Percentiles rank a stretch among this genome's conserved stretches.
Evolutionary conservation across 2,329 filamentous ascomycete genomes (phyloP).

Genomic region (Fusarium sp.): DNA sequence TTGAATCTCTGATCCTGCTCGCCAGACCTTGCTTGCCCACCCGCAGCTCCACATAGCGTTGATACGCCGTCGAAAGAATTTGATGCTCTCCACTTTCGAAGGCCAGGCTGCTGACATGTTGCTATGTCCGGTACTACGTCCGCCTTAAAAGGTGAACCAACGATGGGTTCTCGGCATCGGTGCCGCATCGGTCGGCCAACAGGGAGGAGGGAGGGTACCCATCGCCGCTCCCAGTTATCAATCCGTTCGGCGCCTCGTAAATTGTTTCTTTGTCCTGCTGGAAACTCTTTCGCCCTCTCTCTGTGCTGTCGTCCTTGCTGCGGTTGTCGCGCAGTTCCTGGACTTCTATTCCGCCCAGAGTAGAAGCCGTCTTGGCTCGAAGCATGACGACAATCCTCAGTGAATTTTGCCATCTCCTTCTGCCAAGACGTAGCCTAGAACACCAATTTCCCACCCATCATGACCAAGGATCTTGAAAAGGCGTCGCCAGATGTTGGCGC

Average conservation of each 20-base stretch:
- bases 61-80: slow-evolving; percentile 14
- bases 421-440: background rate
- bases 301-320: background rate
- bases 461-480: slow-evolving; percentile 36
- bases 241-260: slow-evolving; percentile 16
- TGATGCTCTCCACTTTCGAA: slow-evolving; percentile 29
- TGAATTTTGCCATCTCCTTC: slow-evolving; percentile 15
- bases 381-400: slow-evolving; percentile 16
- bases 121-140: slow-evolving; percentile 25
- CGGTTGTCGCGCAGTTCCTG: background rate
- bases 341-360: background rate
- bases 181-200: slow-evolving; percentile 34
- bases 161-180: slow-evolving; percentile 25
- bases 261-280: slow-evolving; percentile 6
- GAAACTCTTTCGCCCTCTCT: background rate
- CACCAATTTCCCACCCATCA: slow-evolving; percentile 9
- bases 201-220: slow-evolving; percentile 13
- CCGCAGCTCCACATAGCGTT: slow-evolving; percentile 11
- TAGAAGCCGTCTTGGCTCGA: background rate
- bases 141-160: background rate
- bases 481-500: slow-evolving; percentile 21
- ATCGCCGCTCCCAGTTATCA: slow-evolving; percentile 9
- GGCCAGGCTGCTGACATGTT: slow-evolving; percentile 4
- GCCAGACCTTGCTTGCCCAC: slow-evolving; percentile 8
- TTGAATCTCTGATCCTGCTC: slow-evolving; percentile 1